A percentile compares a stretch with the other conserved stretches of the same genome.
Evolutionary conservation across 2,329 filamentous ascomycete genomes (phyloP).

Genomic region (Exophiala calicioides): DNA sequence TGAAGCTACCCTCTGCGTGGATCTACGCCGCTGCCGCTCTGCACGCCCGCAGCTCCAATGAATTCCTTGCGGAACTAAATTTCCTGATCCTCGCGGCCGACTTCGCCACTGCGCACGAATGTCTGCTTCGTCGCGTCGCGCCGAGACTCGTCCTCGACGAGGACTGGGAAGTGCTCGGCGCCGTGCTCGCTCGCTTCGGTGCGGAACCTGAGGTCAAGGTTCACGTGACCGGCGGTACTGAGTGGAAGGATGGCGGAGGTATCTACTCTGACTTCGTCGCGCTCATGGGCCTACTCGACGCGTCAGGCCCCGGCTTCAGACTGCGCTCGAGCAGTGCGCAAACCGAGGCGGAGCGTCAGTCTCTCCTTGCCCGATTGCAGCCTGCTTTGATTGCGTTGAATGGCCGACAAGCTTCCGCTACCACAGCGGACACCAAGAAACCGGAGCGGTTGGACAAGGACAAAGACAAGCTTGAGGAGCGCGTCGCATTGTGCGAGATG

Average conservation of each 20-base stretch:
- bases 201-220: slow-evolving; percentile 47
- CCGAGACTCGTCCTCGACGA: slow-evolving; percentile 79
- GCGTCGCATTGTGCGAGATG: slow-evolving; percentile 81
- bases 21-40: slow-evolving; percentile 85
- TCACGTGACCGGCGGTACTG: slow-evolving; percentile 44
- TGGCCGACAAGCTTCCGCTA: no score
- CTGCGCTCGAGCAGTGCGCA: slow-evolving; percentile 36
- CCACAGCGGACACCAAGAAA: slow-evolving; percentile 49
- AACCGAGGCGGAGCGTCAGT: slow-evolving; percentile 43
- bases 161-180: slow-evolving; percentile 69
- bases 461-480: slow-evolving; percentile 56
- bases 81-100: slow-evolving; percentile 77
- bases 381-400: slow-evolving; percentile 49
- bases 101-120: slow-evolving; percentile 78
- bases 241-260: slow-evolving; percentile 79
- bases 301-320: slow-evolving; percentile 40
- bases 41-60: slow-evolving; percentile 69
- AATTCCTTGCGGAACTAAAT: slow-evolving; percentile 70
- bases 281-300: slow-evolving; percentile 44
- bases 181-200: slow-evolving; percentile 70
- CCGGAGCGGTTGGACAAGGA: slow-evolving; percentile 55
- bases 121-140: slow-evolving; percentile 77
- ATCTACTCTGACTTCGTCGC: slow-evolving; percentile 70
- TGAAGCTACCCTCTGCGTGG: slow-evolving; percentile 74
- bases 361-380: slow-evolving; percentile 47